These are phyloP conservation scores for Dioscorea dumetorum DNA, from an alignment of 106 monocot genomes.

Conservation along the genomic window DNA sequence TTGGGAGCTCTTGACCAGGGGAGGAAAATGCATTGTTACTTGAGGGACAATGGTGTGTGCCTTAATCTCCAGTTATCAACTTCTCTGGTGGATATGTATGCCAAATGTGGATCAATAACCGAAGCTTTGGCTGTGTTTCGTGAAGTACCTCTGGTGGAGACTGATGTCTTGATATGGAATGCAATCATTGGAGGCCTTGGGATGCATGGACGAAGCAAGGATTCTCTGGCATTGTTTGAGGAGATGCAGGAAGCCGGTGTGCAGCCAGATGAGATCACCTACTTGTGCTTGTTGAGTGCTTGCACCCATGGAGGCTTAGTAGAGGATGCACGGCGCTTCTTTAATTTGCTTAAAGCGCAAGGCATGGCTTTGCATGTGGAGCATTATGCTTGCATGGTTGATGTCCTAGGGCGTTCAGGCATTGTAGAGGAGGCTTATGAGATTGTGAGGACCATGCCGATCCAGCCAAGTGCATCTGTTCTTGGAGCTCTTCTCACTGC, in stretches of 20 bases:
- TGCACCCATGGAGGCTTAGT: conserved; percentile 69
- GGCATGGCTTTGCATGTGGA: conserved; percentile 34
- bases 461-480: conserved; percentile 52
- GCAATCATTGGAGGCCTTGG: conserved; percentile 56
- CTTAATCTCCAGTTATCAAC: conserved; percentile 32
- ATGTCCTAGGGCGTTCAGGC: conserved; percentile 52
- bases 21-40: conserved; percentile 37
- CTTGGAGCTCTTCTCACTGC: conserved; percentile 55
- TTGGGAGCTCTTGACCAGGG: conserved; percentile 53
- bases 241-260: conserved; percentile 36
- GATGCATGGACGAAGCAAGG: conserved; percentile 42
- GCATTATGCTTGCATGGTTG: conserved; percentile 81
- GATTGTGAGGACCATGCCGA: conserved; percentile 39
- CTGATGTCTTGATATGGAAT: conserved; percentile 72
- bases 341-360: conserved; percentile 20
- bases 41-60: conserved; percentile 24
- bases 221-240: conserved; percentile 37
- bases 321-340: conserved; percentile 51
- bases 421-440: conserved; percentile 41
- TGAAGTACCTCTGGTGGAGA: conserved; percentile 20
- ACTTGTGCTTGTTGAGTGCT: conserved; percentile 46
- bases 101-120: conserved; percentile 56
- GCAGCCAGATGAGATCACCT: conserved; percentile 75
- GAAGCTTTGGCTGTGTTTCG: conserved; percentile 53
- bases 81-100: conserved; percentile 71